Percentiles rank a stretch among this genome's conserved stretches.
Evolutionary conservation across 495 filamentous ascomycete species (phyloP).

Genomic region (Hyphodiscus hymeniophilus): DNA sequence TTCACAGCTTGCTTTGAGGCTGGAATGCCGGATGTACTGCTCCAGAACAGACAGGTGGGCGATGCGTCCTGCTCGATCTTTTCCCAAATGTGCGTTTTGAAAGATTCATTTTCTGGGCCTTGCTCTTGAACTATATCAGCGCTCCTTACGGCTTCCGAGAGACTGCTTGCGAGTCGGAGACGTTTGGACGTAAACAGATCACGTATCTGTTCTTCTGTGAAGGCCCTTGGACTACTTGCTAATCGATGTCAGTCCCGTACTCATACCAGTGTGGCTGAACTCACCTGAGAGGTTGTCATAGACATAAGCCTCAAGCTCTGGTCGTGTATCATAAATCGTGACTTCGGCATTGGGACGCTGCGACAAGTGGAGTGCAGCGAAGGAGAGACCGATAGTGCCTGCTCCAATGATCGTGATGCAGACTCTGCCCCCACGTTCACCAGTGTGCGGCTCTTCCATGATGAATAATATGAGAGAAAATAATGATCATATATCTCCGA

Average conservation of each 20-base stretch:
- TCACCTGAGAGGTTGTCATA: slow-evolving; percentile 29
- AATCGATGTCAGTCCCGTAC: too few species aligned
- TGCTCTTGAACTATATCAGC: slow-evolving; percentile 51
- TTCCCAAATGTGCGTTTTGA: slow-evolving; percentile 45
- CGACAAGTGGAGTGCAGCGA: slow-evolving; percentile 45
- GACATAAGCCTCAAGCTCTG: slow-evolving; percentile 40
- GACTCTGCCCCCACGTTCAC: not conserved
- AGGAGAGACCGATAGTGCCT: slow-evolving; percentile 55
- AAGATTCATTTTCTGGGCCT: slow-evolving; percentile 42
- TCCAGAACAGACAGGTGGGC: slow-evolving; percentile 36
- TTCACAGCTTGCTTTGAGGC: slow-evolving; percentile 35
- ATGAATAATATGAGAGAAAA: too few species aligned
- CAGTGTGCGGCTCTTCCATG: too few species aligned
- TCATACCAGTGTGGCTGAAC: slow-evolving; percentile 8
- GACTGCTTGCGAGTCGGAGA: slow-evolving; percentile 28
- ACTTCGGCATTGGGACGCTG: slow-evolving; percentile 31
- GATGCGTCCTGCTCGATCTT: slow-evolving; percentile 36
- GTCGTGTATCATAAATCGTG: slow-evolving; percentile 45
- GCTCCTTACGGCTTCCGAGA: slow-evolving; percentile 33
- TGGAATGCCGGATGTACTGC: slow-evolving; percentile 47
- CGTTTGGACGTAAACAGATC: slow-evolving; percentile 10
- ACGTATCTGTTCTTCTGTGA: not conserved
- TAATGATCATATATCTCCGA: too few species aligned
- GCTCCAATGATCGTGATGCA: slow-evolving; percentile 43
- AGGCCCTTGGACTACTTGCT: too few species aligned